phyloP scores from a whole-genome alignment of 2,329 filamentous ascomycete genomes.

The Aureobasidium melanogenum region DNA sequence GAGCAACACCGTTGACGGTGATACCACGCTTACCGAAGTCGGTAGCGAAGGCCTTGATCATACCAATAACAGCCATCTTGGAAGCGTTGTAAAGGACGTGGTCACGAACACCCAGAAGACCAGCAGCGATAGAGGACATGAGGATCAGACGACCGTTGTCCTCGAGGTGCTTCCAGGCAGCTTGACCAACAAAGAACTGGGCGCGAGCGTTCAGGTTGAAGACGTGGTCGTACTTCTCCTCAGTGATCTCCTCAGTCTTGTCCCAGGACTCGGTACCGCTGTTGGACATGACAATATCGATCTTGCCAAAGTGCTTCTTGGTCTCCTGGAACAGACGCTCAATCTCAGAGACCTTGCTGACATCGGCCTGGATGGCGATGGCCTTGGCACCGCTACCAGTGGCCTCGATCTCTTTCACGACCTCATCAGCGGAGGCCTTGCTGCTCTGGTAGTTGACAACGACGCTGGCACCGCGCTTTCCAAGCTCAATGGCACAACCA shows the following conservation, averaged over 20 bases:
- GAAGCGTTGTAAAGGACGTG: slow-evolving; percentile 63
- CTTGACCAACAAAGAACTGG: slow-evolving; percentile 71
- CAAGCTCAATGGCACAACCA: slow-evolving; percentile 59
- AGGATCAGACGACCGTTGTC: slow-evolving; percentile 64
- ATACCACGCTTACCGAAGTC: slow-evolving; percentile 61
- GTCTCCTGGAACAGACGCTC: slow-evolving; percentile 44
- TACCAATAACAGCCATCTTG: slow-evolving; percentile 65
- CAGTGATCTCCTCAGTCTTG: slow-evolving; percentile 57
- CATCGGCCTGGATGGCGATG: slow-evolving; percentile 52
- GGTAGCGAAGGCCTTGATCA: slow-evolving; percentile 62
- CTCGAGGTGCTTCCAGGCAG: slow-evolving; percentile 62
- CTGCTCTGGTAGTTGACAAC: slow-evolving; percentile 58
- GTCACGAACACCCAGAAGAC: slow-evolving; percentile 58
- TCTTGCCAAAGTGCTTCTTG: slow-evolving; percentile 33
- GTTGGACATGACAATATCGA: slow-evolving; percentile 46
- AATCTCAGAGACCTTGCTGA: slow-evolving; percentile 47
- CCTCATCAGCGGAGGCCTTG: slow-evolving; percentile 40
- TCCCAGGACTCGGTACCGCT: slow-evolving; percentile 57
- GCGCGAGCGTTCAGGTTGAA: slow-evolving; percentile 60
- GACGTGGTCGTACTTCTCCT: slow-evolving; percentile 64
- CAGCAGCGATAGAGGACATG: slow-evolving; percentile 62
- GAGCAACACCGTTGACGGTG: slow-evolving; percentile 65
- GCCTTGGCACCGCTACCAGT: slow-evolving; percentile 42
- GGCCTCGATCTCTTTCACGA: slow-evolving; percentile 36
- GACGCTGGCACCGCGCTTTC: slow-evolving; percentile 54